phyloP scores from a whole-genome alignment of 176 grass and related monocot species.

The Dactylis glomerata region DNA sequence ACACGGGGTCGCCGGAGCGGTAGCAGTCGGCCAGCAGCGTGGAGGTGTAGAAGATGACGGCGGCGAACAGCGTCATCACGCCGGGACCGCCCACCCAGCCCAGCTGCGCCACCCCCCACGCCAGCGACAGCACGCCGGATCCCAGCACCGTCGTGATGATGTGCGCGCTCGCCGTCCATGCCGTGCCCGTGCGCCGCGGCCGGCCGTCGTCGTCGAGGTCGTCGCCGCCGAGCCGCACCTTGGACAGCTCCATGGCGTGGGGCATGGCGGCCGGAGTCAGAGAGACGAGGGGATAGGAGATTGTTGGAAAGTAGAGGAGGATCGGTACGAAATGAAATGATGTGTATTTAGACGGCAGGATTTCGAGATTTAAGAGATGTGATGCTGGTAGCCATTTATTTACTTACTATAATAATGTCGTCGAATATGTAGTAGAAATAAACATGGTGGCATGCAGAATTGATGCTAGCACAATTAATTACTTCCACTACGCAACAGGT shows the following conservation, averaged over 20 bases:
- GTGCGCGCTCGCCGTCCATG: constrained; percentile 93
- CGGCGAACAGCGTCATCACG: constrained; percentile 66
- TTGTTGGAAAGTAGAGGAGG: neutral
- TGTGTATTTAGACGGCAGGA: neutral
- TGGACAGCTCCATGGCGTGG: neutral
- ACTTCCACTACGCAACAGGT: neutral
- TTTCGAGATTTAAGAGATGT: neutral
- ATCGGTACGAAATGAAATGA: neutral
- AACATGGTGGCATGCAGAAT: neutral
- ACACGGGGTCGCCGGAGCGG: constrained; percentile 58
- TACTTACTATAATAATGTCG: neutral
- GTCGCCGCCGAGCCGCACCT: neutral
- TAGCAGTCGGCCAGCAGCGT: constrained; percentile 81
- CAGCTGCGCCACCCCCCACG: constrained; percentile 81
- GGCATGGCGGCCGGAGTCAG: neutral
- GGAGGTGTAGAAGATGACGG: constrained; percentile 76
- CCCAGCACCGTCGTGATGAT: constrained; percentile 93
- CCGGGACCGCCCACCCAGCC: constrained; percentile 75
- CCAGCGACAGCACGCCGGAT: constrained; percentile 86
- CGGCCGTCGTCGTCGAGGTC: constrained; percentile 61
- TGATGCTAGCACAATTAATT: neutral
- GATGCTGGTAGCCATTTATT: neutral
- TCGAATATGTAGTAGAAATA: neutral
- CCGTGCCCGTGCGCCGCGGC: constrained; percentile 51
- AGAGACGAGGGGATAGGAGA: neutral